A percentile compares a stretch with the other conserved stretches of the same genome.
Evolutionary conservation across 1,284 basidiomycete genomes (phyloP).

Genomic region (Vanrija sp.): DNA sequence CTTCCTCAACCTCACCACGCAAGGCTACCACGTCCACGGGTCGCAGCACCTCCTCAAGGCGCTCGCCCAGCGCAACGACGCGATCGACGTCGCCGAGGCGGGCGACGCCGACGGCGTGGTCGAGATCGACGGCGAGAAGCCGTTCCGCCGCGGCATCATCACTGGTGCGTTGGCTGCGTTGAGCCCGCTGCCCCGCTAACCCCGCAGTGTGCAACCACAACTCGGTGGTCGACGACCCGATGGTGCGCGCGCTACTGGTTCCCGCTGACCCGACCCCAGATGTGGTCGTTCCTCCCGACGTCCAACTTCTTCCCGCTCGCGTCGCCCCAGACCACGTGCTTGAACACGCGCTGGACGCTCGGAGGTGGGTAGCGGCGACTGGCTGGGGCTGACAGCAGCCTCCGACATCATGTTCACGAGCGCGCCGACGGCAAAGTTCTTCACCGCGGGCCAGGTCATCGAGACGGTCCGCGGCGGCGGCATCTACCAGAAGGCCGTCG

Average conservation of each 20-base stretch:
- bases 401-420: slow-evolving; percentile 96
- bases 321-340: slow-evolving; percentile 29
- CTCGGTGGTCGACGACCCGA: slow-evolving; percentile 59
- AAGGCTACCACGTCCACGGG: slow-evolving; percentile 62
- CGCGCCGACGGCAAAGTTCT: slow-evolving; percentile 76
- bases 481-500: slow-evolving; percentile 82
- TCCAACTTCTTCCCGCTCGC: slow-evolving; percentile 56
- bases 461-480: slow-evolving; percentile 88
- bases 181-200: not conserved
- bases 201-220: slow-evolving; percentile 87
- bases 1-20: slow-evolving; percentile 65
- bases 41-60: slow-evolving; percentile 62
- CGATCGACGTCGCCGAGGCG: not conserved
- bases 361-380: slow-evolving; percentile 24
- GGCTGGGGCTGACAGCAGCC: slow-evolving; percentile 52
- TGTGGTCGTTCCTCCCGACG: slow-evolving; percentile 76
- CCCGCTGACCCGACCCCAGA: slow-evolving; percentile 56
- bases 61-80: slow-evolving; percentile 43
- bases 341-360: slow-evolving; percentile 46
- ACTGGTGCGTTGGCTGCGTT: slow-evolving; percentile 60
- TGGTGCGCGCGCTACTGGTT: slow-evolving; percentile 26
- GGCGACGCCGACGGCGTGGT: slow-evolving; percentile 1
- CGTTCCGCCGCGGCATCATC: slow-evolving; percentile 63
- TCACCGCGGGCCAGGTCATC: slow-evolving; percentile 83
- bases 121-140: not conserved